phyloP scores from a whole-genome alignment of 2,329 filamentous ascomycete species.

The Hymenoscyphus salicellus region DNA sequence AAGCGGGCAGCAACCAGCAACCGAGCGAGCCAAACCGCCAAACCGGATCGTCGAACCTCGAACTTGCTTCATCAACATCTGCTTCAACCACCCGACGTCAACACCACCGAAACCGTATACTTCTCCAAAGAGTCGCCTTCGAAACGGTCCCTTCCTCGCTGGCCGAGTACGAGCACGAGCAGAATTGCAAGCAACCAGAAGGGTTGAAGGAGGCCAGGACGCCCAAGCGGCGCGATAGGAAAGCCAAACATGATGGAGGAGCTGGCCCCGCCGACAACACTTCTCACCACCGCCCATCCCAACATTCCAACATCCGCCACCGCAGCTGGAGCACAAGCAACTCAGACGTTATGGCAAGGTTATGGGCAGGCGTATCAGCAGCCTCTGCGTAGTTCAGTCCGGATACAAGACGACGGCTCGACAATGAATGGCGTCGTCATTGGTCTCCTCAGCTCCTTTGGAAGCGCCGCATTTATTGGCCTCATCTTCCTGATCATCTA shows the following conservation, averaged over 20 bases:
- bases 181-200: slow-evolving; percentile 7
- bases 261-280: slow-evolving; percentile 21
- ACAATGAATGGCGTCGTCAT: slow-evolving; percentile 80
- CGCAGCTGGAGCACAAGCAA: slow-evolving; percentile 3
- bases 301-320: slow-evolving; percentile 15
- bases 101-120: slow-evolving; percentile 1
- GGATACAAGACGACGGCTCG: slow-evolving; percentile 31
- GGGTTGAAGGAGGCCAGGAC: slow-evolving; percentile 5
- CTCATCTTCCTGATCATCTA: slow-evolving; percentile 79
- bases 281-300: slow-evolving; percentile 23
- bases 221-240: slow-evolving; percentile 16
- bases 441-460: slow-evolving; percentile 89
- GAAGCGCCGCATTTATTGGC: slow-evolving; percentile 81
- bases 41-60: neutral
- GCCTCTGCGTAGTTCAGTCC: neutral
- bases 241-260: slow-evolving; percentile 15
- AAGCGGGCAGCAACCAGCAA: too few species aligned
- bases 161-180: slow-evolving; percentile 25
- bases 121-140: slow-evolving; percentile 2
- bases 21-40: neutral
- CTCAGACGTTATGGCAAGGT: neutral
- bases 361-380: neutral
- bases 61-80: slow-evolving; percentile 1
- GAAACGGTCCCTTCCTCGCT: slow-evolving; percentile 21
- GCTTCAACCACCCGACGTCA: slow-evolving; percentile 2